Evolutionary conservation across 805 yeast species (phyloP), one percentile per base, ranked within the genome.

Genomic region (Pichia nakasei): DNA sequence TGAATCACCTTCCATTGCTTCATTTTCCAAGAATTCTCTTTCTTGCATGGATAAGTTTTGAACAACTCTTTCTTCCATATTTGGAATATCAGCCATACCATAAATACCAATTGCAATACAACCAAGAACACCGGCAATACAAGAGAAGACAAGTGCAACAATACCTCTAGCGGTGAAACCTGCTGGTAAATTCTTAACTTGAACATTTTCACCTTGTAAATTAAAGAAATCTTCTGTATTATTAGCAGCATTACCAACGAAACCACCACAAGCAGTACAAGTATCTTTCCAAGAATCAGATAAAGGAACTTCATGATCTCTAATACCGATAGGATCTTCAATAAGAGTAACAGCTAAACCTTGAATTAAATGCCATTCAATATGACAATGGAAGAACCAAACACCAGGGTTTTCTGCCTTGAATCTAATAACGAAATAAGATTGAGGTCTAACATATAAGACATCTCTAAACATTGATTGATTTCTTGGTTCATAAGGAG

Each of bases 371-470:
- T 93, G 98, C 98, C 98, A 91, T 64, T 93, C 97, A 58, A 93
- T 84, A 64, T 91, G 98, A 67, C 98, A 91, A 69, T 91, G 98
- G 94, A 93, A 93, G 64, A 81, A 77, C 98, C 97, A 91, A 37
- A 89, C 89, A 70, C 98, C 98, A 27, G 97, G 98, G 64, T 93
- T 93, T 61, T 84, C 81, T 43, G 97, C 95, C 58, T 75, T 77
- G 73, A 88, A 91, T 61, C 97, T 77, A 50, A 91, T 59, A 27
- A 86, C 89, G 57, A 88, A 74, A 68, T 85, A 81, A 2, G 96
- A 88, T 59, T 85, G 85, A 22, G 95, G 88, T 60, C 79, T 75
- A 38, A 85, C 85, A 55, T 79, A 82, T 11, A 83, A 67, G 9
- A 84, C 77, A 62, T 93, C 98, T 69, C 98, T 81, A 47, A 76